Conservation (phyloP, 306 rosid species). For the Cicer bijugum region DNA sequence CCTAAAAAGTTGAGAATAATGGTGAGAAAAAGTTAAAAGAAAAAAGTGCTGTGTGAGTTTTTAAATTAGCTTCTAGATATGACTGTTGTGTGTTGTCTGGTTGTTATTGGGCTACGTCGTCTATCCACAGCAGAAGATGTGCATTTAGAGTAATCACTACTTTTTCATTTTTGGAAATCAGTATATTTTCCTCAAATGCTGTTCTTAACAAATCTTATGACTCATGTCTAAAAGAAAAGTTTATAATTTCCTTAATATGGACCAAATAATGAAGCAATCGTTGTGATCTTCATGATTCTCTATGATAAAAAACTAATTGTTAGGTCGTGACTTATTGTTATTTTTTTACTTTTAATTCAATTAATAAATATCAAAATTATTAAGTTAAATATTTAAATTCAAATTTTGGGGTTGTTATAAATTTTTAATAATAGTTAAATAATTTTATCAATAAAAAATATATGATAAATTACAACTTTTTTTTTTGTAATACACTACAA, state of each 20-base stretch:
- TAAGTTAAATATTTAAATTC: no score
- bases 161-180: conserved; percentile 36
- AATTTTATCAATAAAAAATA: no score
- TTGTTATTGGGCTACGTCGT: conserved; percentile 27
- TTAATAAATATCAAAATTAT: no score
- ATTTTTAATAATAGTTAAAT: no score
- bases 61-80: conserved; percentile 36
- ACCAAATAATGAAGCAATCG: conserved; percentile 41
- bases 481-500: no score
- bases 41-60: conserved; percentile 32
- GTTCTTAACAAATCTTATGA: background rate
- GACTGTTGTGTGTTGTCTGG: conserved; percentile 41
- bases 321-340: no score
- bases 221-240: background rate
- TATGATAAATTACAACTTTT: no score
- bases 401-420: no score
- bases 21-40: conserved; percentile 38
- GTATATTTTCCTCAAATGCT: conserved; percentile 31
- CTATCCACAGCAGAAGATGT: conserved; percentile 14
- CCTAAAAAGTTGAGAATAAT: conserved; percentile 37
- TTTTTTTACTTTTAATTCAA: no score
- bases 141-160: conserved; percentile 39
- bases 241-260: conserved; percentile 29
- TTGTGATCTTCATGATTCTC: conserved; percentile 46
- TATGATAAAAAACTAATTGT: no score